phyloP scores from a whole-genome alignment of 805 yeast genomes.

The Clavispora carvajalis region DNA sequence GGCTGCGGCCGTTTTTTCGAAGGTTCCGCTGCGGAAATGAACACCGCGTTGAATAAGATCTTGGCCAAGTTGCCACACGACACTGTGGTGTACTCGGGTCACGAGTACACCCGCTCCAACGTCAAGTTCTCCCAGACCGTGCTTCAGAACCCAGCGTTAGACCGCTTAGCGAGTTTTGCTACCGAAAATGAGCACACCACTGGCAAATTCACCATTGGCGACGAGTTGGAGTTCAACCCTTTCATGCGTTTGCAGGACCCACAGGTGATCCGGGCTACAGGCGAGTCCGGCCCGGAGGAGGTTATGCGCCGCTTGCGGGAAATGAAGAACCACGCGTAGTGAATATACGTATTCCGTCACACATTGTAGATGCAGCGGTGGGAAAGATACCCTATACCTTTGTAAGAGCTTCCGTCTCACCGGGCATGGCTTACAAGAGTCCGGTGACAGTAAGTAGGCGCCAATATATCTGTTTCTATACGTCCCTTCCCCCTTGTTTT shows the following conservation, averaged over 20 bases:
- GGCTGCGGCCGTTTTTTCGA: slow-evolving; percentile 98
- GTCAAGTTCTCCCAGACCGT: slow-evolving; percentile 71
- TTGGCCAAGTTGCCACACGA: slow-evolving; percentile 60
- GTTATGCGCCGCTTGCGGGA: slow-evolving; percentile 72
- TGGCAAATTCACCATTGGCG: slow-evolving; percentile 77
- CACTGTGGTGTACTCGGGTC: slow-evolving; percentile 86
- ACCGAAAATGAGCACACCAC: slow-evolving; percentile 65
- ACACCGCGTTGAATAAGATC: slow-evolving; percentile 52
- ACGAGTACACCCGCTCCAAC: slow-evolving; percentile 86
- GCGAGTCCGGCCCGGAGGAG: slow-evolving; percentile 42
- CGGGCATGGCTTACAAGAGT: no score
- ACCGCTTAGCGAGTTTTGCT: slow-evolving; percentile 47
- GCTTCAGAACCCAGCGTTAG: slow-evolving; percentile 49
- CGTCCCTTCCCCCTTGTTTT: no score
- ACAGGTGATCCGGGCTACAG: slow-evolving; percentile 53
- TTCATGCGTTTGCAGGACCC: slow-evolving; percentile 77
- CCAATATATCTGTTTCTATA: background rate
- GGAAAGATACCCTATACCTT: no score
- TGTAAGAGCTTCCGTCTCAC: no score
- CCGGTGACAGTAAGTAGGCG: no score
- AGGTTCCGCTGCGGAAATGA: slow-evolving; percentile 82
- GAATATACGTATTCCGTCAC: background rate
- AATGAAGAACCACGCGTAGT: slow-evolving; percentile 56
- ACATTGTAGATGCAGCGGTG: no score
- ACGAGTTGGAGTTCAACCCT: slow-evolving; percentile 81